Percentiles rank a stretch among this genome's conserved stretches.
phyloP scores from a whole-genome alignment of 1,284 basidiomycete genomes.

The Boletus sp. region DNA sequence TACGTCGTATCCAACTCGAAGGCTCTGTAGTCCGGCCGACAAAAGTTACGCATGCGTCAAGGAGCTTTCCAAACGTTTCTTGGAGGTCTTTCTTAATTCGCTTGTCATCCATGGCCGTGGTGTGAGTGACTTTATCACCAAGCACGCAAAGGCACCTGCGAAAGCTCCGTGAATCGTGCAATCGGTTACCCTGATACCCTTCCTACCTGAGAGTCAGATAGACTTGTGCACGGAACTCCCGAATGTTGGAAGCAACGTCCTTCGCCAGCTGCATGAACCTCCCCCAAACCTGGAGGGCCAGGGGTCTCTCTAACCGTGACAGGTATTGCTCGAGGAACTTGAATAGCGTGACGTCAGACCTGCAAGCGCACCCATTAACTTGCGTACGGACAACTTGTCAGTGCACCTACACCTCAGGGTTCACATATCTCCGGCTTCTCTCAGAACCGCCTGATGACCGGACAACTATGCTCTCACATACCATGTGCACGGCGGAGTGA shows the following conservation, averaged over 20 bases:
- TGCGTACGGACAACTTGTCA: not conserved
- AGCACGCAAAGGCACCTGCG: conserved; percentile 75
- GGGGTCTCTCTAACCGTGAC: conserved; percentile 78
- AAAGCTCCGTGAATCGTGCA: conserved; percentile 15
- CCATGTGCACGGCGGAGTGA: conserved; percentile 84
- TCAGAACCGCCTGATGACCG: conserved; percentile 54
- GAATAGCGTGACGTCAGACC: conserved; percentile 68
- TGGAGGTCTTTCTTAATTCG: conserved; percentile 88
- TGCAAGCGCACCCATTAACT: conserved; percentile 29
- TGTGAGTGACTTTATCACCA: conserved; percentile 83
- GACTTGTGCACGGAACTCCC: conserved; percentile 65
- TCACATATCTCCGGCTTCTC: conserved; percentile 54
- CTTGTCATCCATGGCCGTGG: conserved; percentile 86
- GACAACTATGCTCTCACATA: conserved; percentile 77
- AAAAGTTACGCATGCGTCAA: conserved; percentile 76
- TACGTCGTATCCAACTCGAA: conserved; percentile 74
- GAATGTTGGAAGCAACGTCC: conserved; percentile 63
- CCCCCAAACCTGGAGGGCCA: conserved; percentile 90
- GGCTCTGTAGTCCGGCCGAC: conserved; percentile 74
- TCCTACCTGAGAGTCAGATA: conserved; percentile 72
- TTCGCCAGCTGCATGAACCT: conserved; percentile 77
- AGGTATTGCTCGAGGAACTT: conserved; percentile 88
- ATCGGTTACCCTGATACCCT: not conserved
- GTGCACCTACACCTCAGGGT: conserved; percentile 59
- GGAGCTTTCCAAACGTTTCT: conserved; percentile 83